These are phyloP conservation scores for Pleurotus pulmonarius DNA, from an alignment of 768 basidiomycete species.

Conservation along the genomic window DNA sequence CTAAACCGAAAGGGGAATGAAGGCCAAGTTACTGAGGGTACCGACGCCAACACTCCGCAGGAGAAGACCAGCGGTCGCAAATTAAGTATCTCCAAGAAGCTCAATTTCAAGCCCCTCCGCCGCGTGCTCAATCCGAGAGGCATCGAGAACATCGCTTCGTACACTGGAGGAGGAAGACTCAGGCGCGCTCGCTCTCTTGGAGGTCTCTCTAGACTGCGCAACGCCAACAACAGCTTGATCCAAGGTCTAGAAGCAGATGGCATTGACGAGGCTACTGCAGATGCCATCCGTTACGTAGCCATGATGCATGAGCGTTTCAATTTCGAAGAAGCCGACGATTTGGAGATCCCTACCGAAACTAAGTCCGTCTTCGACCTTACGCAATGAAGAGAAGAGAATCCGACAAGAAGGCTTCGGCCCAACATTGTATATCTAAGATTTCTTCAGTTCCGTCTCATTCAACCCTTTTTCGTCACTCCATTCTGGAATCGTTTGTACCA, in stretches of 20 bases:
- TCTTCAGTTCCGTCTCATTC: not conserved
- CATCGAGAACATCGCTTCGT: not conserved
- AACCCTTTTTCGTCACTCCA: not conserved
- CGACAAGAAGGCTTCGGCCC: not conserved
- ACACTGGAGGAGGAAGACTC: not conserved
- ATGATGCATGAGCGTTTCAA: not conserved
- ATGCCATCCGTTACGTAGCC: not conserved
- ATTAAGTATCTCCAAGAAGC: not conserved
- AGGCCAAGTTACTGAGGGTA: not conserved
- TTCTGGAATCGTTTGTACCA: too few species aligned
- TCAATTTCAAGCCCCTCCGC: not conserved
- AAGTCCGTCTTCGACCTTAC: not conserved
- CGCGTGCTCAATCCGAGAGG: not conserved
- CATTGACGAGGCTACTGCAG: conserved; percentile 2
- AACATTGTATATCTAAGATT: not conserved
- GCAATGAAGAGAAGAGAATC: not conserved
- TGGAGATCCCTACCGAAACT: not conserved
- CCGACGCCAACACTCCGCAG: not conserved
- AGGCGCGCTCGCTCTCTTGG: not conserved
- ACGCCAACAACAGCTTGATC: not conserved
- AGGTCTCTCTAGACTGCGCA: not conserved
- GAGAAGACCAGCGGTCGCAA: not conserved
- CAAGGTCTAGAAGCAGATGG: conserved; percentile 3
- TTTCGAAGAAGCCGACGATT: not conserved
- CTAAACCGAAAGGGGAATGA: not conserved